Evolutionary conservation across 495 filamentous ascomycete species (phyloP).

Genomic region (Pseudoneurospora amorphoporcata): DNA sequence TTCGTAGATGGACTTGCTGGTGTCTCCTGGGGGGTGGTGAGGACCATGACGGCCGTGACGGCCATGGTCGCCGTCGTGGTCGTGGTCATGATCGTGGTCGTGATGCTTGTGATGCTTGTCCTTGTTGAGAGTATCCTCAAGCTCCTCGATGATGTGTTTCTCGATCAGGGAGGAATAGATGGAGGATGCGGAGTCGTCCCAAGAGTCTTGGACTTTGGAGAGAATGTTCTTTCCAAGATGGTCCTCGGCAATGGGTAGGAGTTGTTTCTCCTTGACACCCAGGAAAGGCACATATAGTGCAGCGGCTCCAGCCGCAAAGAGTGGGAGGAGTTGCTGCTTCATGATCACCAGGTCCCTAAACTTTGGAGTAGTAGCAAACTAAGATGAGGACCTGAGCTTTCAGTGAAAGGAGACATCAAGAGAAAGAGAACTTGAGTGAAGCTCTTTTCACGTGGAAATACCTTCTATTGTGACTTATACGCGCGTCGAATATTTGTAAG

Average conservation of each 20-base stretch:
- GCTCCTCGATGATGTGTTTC: constrained; percentile 4
- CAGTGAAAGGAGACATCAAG: neutral
- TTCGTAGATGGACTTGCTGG: constrained; percentile 68
- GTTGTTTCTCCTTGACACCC: constrained; percentile 1
- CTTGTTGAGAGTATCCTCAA: constrained; percentile 1
- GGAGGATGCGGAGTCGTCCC: constrained; percentile 12
- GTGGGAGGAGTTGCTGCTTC: constrained; percentile 31
- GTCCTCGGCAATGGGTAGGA: constrained; percentile 50
- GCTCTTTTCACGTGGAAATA: neutral
- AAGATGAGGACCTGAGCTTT: neutral
- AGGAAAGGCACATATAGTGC: constrained; percentile 18
- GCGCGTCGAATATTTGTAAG: neutral
- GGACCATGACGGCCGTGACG: constrained; percentile 4
- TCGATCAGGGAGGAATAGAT: constrained; percentile 8
- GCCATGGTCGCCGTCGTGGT: neutral
- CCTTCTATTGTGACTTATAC: neutral
- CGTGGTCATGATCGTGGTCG: constrained; percentile 7
- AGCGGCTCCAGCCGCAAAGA: constrained; percentile 42
- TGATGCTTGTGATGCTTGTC: constrained; percentile 30
- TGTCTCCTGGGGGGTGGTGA: constrained; percentile 19
- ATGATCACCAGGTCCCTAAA: constrained; percentile 7
- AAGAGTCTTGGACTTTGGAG: constrained; percentile 10
- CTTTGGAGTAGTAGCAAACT: neutral
- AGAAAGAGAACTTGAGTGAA: neutral
- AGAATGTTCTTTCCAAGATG: constrained; percentile 24